Evolutionary conservation across 768 basidiomycete genomes (phyloP), one percentile per base, ranked within the genome.

Genomic region (Kwoniella mangroviensis): DNA sequence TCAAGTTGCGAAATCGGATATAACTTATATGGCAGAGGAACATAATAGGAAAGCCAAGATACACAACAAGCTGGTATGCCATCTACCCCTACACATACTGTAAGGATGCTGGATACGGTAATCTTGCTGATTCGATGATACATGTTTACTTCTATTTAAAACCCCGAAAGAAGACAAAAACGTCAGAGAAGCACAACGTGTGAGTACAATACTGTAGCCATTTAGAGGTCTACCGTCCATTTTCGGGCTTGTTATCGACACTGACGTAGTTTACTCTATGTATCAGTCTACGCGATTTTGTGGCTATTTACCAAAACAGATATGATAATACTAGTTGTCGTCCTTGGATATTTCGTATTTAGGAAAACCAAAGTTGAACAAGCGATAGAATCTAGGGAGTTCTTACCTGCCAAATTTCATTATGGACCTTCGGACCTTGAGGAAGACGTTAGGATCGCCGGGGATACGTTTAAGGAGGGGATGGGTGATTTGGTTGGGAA

Each of bases 381-480:
- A 58, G 79, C 79, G 17, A 45, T 71, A 5, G 55, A 67, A 43
- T 74, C 76, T 2, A 34, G 75, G 7, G 53, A 64, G 4, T 73
- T 78, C 42, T 60, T 76, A 19, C 71, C 79, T 22, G 70, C 76
- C 4, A 73, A 71, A 10, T 68, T 71, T 52, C 79, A 75, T 57
- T 75, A 74, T 52, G 45, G 57, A 6, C 68, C 73, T 17, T 73
- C 75, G 11, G 75, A 78, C 45, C 55, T 70, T 28, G 22, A 40
- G 17, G 42, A 65, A 10, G 63, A 70, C 21, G 63, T 41, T 9
- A 34, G 34, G 26, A 26, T n/a, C 12, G 63, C 51, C 13, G 51
- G 26, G 22, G 60, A 51, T 24, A 45, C 26, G n/a, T 51, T 68
- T 21, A 34, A 61, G 34, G 67, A 60, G 11, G 58, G 58, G 41